Evolutionary conservation across 2,329 filamentous ascomycete species (phyloP).

Genomic region (Aureobasidium melanogenum): DNA sequence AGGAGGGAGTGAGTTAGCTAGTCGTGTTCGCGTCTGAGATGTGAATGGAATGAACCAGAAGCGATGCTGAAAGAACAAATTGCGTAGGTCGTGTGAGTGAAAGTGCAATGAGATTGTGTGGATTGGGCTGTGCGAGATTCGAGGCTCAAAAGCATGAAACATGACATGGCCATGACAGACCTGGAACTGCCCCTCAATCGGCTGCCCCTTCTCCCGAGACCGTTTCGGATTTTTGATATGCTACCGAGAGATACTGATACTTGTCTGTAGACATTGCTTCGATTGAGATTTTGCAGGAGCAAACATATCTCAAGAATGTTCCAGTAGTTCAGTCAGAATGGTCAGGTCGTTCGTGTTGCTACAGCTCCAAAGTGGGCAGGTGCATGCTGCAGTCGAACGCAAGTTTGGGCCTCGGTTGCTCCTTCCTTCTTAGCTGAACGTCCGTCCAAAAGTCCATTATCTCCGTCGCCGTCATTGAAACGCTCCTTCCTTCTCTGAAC

Average conservation of each 20-base stretch:
- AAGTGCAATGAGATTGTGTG: neutral
- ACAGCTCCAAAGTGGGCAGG: neutral
- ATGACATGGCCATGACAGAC: neutral
- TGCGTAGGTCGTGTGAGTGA: neutral
- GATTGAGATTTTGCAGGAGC: too few species aligned
- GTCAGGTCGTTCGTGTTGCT: neutral
- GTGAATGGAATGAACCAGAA: neutral
- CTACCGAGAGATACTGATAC: neutral
- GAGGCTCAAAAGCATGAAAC: slow-evolving; percentile 14
- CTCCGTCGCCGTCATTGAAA: neutral
- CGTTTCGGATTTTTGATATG: neutral
- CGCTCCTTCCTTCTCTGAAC: neutral
- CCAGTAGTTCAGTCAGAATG: too few species aligned
- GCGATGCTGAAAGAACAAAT: neutral
- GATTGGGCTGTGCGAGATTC: neutral
- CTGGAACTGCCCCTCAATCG: neutral
- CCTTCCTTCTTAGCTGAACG: neutral
- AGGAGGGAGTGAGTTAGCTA: neutral
- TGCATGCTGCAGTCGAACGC: neutral
- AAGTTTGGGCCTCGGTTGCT: neutral
- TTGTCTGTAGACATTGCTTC: neutral
- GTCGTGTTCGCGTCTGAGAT: neutral
- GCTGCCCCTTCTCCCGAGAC: neutral
- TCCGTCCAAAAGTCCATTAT: neutral
- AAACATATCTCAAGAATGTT: neutral